Conservation (phyloP, 441 rosid genomes). For the Biscutella laevigata region DNA sequence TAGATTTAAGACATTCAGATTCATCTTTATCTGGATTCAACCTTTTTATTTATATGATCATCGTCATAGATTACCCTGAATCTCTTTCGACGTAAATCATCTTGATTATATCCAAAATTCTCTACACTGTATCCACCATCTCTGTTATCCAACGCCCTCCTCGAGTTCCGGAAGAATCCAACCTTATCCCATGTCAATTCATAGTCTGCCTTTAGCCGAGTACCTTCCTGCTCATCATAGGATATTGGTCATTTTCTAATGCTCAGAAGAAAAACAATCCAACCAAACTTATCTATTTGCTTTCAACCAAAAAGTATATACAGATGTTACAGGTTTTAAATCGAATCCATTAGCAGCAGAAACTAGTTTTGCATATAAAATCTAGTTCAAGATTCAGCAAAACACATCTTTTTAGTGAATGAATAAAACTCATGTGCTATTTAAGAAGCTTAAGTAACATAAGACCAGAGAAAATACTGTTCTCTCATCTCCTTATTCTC, state of each 20-base stretch:
- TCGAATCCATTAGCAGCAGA: too few species aligned
- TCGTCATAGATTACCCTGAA: slow-evolving; percentile 44
- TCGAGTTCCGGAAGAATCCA: slow-evolving; percentile 54
- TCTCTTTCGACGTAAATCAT: slow-evolving; percentile 60
- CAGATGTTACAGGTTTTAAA: neutral
- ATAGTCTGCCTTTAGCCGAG: slow-evolving; percentile 71
- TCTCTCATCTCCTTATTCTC: neutral
- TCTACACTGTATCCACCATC: slow-evolving; percentile 33
- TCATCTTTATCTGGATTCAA: neutral
- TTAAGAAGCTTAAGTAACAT: neutral
- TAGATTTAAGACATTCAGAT: slow-evolving; percentile 6
- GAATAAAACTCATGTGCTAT: neutral
- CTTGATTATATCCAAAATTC: slow-evolving; percentile 32
- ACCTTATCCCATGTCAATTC: slow-evolving; percentile 77
- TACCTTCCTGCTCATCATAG: slow-evolving; percentile 60
- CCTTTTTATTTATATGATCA: neutral
- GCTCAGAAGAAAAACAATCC: neutral
- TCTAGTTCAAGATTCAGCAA: neutral
- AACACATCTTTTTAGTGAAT: neutral
- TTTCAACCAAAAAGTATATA: neutral
- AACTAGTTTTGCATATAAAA: neutral
- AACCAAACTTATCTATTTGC: neutral
- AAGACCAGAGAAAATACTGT: neutral
- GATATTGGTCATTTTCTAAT: neutral
- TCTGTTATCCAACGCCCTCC: slow-evolving; percentile 31